Evolutionary conservation across 1,284 basidiomycete species (phyloP).

Genomic region (Coriolopsis trogii): DNA sequence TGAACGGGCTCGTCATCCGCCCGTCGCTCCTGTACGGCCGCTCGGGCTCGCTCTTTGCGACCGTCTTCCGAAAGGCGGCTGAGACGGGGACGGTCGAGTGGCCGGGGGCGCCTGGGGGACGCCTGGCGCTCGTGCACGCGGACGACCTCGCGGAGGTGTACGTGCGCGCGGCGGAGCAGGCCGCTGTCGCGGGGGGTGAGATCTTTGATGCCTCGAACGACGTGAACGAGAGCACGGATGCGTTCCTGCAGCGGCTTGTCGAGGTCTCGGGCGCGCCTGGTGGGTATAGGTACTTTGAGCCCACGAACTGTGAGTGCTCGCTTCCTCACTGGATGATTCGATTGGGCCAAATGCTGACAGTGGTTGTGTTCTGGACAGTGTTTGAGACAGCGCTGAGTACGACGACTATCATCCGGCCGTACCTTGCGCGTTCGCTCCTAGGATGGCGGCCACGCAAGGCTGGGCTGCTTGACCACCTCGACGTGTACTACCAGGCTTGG

Average conservation of each 20-base stretch:
- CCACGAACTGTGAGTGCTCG: slow-evolving; percentile 38
- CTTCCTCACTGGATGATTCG: not conserved
- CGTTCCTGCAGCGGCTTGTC: slow-evolving; percentile 45
- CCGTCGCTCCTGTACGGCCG: slow-evolving; percentile 51
- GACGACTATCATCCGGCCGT: slow-evolving; percentile 41
- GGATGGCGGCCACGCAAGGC: slow-evolving; percentile 51
- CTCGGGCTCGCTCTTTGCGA: slow-evolving; percentile 43
- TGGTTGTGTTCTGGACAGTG: slow-evolving; percentile 14
- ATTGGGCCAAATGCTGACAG: not conserved
- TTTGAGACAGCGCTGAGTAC: slow-evolving; percentile 39
- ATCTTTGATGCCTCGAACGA: slow-evolving; percentile 52
- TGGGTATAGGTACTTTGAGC: slow-evolving; percentile 35
- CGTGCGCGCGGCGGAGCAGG: slow-evolving; percentile 46
- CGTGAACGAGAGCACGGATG: slow-evolving; percentile 46
- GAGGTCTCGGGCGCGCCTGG: slow-evolving; percentile 43
- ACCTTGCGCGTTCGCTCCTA: slow-evolving; percentile 46
- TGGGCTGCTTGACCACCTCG: slow-evolving; percentile 48
- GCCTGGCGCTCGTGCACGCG: slow-evolving; percentile 47
- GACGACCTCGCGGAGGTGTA: slow-evolving; percentile 57
- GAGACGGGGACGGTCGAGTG: slow-evolving; percentile 39
- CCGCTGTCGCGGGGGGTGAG: slow-evolving; percentile 40
- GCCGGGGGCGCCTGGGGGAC: slow-evolving; percentile 44
- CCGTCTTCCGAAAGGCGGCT: slow-evolving; percentile 43
- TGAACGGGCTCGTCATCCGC: slow-evolving; percentile 56
- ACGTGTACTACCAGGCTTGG: slow-evolving; percentile 47